These are phyloP conservation scores for Clavispora santaluciae DNA, from an alignment of 805 yeast species.

Conservation along the genomic window DNA sequence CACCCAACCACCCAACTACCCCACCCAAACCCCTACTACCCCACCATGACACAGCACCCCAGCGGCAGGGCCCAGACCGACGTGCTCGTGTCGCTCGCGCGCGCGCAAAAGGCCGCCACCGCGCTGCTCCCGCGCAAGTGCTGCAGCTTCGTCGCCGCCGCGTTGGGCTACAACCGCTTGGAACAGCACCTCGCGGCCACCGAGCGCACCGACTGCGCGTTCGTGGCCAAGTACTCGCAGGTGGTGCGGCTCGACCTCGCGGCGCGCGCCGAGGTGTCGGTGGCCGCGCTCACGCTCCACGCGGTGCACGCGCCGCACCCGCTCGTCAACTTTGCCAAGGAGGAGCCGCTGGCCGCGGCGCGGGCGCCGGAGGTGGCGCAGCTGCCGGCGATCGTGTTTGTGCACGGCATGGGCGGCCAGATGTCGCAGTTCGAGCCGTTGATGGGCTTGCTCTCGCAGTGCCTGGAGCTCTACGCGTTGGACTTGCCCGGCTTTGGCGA, in stretches of 20 bases:
- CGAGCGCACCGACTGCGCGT: slow-evolving; percentile 54
- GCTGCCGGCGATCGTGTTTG: slow-evolving; percentile 57
- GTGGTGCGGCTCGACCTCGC: slow-evolving; percentile 36
- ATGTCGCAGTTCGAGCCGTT: slow-evolving; percentile 78
- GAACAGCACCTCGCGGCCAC: slow-evolving; percentile 36
- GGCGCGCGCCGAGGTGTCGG: slow-evolving; percentile 13
- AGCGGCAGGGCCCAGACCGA: not conserved
- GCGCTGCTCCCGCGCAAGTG: not conserved
- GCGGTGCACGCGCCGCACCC: slow-evolving; percentile 51
- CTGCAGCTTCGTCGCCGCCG: not conserved
- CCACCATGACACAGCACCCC: too few relatives aligned
- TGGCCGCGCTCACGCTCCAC: slow-evolving; percentile 33
- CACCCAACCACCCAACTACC: not conserved
- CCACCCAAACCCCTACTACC: too few relatives aligned
- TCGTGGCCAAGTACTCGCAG: slow-evolving; percentile 44
- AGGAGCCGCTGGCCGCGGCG: slow-evolving; percentile 13
- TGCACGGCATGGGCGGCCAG: slow-evolving; percentile 93
- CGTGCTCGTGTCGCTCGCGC: not conserved
- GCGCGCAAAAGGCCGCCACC: not conserved
- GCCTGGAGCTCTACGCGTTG: slow-evolving; percentile 59
- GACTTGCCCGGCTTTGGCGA: slow-evolving; percentile 91
- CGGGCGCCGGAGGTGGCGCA: slow-evolving; percentile 35
- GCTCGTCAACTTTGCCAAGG: slow-evolving; percentile 20
- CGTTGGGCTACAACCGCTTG: not conserved
- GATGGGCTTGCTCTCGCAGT: slow-evolving; percentile 56